These are phyloP conservation scores for Hymenoscyphus albidus DNA, from an alignment of 2,329 filamentous ascomycete genomes.

Conservation along the genomic window DNA sequence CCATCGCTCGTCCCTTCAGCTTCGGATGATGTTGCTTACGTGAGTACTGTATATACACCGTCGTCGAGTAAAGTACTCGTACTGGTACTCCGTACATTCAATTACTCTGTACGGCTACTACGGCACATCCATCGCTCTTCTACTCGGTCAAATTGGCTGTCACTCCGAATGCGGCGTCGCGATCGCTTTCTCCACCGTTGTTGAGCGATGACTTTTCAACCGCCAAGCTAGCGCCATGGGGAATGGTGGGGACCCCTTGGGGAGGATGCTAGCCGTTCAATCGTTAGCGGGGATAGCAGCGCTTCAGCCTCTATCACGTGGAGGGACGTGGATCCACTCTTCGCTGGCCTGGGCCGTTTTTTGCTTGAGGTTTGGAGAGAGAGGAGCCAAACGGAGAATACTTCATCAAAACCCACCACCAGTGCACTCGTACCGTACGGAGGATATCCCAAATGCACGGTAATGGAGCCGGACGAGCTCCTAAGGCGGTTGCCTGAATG, in stretches of 20 bases:
- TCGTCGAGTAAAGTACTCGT: neutral
- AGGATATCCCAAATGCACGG: too few species aligned
- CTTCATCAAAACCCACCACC: neutral
- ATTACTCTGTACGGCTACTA: neutral
- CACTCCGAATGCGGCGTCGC: neutral
- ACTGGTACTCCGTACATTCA: too few species aligned
- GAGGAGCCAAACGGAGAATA: neutral
- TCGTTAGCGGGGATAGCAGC: neutral
- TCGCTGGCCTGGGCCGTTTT: neutral
- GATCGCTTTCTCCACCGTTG: neutral
- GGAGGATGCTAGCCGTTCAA: too few species aligned
- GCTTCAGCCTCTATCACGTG: neutral
- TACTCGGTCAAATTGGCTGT: neutral
- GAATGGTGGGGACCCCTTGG: neutral
- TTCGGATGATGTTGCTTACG: too few species aligned
- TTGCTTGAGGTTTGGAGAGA: neutral
- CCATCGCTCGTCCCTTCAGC: too few species aligned
- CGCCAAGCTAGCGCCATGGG: neutral
- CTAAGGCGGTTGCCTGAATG: too few species aligned
- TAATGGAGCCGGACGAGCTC: too few species aligned
- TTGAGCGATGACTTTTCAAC: neutral
- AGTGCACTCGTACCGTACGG: too few species aligned
- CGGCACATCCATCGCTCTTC: neutral
- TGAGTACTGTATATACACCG: too few species aligned
- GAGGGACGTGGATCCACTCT: neutral